Evolutionary conservation across 257 asterid species (phyloP).

Genomic region (Nicotiana tomentosiformis): DNA sequence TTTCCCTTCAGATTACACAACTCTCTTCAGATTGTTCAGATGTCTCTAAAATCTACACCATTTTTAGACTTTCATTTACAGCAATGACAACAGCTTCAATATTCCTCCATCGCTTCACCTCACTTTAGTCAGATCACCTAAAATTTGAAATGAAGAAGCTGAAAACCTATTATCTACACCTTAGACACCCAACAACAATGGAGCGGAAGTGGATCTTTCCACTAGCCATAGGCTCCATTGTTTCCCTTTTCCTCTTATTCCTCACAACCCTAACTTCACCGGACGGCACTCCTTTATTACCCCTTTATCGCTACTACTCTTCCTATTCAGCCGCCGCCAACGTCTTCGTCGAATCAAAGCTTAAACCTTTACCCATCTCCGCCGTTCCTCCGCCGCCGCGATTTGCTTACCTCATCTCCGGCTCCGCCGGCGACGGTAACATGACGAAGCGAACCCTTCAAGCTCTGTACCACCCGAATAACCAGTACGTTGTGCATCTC

Average conservation of each 20-base stretch:
- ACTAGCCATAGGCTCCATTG: slow-evolving; percentile 59
- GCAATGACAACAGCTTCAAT: too few relatives aligned
- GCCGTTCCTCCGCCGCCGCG: slow-evolving; percentile 65
- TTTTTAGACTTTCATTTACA: too few relatives aligned
- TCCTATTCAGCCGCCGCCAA: slow-evolving; percentile 37
- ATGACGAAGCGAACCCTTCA: slow-evolving; percentile 70
- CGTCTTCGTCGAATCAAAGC: slow-evolving; percentile 69
- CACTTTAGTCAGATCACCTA: too few relatives aligned
- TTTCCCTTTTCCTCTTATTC: slow-evolving; percentile 60
- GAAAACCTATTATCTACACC: slow-evolving; percentile 64
- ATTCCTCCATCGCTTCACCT: too few relatives aligned
- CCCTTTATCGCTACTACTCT: slow-evolving; percentile 60
- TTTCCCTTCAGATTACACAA: neutral
- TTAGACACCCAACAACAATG: slow-evolving; percentile 60
- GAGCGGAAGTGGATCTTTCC: slow-evolving; percentile 90
- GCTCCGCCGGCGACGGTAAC: slow-evolving; percentile 79
- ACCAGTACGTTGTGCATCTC: slow-evolving; percentile 84
- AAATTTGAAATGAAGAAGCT: slow-evolving; percentile 60
- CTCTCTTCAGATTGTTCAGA: too few relatives aligned
- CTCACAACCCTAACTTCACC: slow-evolving; percentile 67
- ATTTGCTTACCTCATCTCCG: slow-evolving; percentile 75
- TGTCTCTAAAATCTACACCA: too few relatives aligned
- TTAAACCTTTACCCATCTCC: slow-evolving; percentile 50
- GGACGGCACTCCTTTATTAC: slow-evolving; percentile 77
- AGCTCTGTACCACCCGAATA: slow-evolving; percentile 77